A percentile compares a stretch with the other conserved stretches of the same genome.
Evolutionary conservation across 805 yeast genomes (phyloP).

Genomic region (Teunomyces gatunensis): DNA sequence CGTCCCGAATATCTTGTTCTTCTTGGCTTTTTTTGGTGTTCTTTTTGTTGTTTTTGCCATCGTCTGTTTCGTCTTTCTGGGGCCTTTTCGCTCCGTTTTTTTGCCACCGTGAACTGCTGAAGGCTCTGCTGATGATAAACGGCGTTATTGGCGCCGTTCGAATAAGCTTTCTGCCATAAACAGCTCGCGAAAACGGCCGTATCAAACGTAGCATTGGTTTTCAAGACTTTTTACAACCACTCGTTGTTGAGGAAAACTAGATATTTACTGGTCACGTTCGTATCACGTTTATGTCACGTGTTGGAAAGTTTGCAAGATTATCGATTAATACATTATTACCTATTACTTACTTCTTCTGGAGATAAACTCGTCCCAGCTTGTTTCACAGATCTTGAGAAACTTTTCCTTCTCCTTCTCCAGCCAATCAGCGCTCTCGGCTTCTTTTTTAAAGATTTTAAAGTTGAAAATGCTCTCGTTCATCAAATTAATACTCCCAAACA

Average conservation of each 20-base stretch:
- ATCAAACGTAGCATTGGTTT: no score
- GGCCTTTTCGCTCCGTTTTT: neutral
- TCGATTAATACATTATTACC: neutral
- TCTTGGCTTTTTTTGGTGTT: conserved; percentile 14
- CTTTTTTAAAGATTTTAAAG: conserved; percentile 26
- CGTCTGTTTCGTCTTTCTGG: neutral
- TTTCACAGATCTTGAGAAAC: conserved; percentile 42
- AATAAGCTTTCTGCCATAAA: no score
- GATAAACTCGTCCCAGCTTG: conserved; percentile 43
- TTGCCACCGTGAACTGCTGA: no score
- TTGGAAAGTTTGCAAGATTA: no score
- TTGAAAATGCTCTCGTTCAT: conserved; percentile 37
- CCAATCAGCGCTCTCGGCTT: conserved; percentile 8
- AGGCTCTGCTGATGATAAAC: no score
- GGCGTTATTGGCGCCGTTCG: no score
- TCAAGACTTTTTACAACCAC: no score
- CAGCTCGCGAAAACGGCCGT: no score
- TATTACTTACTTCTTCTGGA: conserved; percentile 7
- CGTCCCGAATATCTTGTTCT: conserved; percentile 34
- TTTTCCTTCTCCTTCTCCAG: conserved; percentile 32
- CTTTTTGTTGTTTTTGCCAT: conserved; percentile 9
- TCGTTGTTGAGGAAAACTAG: no score
- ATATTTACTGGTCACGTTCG: no score
- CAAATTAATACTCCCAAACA: conserved; percentile 36
- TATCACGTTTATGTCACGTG: no score